Conservation (phyloP, 179 eudicot genomes). For the Pouteria campechiana region DNA sequence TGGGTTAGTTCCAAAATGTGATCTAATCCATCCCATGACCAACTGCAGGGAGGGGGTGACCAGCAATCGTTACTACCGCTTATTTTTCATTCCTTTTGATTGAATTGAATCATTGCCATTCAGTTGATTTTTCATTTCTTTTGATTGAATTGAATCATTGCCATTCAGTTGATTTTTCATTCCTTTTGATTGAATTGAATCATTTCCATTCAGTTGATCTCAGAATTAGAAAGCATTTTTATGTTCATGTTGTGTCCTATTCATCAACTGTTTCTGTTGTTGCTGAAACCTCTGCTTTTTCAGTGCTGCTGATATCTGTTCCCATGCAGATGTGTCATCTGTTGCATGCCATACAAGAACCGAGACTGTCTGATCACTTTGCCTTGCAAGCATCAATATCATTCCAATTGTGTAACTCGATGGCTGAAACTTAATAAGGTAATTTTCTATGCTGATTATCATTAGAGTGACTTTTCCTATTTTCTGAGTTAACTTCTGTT, state of each 20-base stretch:
- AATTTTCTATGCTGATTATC: too few relatives aligned
- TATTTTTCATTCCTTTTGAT: neutral
- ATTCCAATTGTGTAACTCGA: conserved; percentile 45
- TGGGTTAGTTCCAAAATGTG: too few relatives aligned
- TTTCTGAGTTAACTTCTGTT: too few relatives aligned
- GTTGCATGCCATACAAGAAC: conserved; percentile 30
- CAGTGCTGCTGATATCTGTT: conserved; percentile 5
- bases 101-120: neutral
- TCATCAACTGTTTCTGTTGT: too few relatives aligned
- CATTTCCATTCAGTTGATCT: neutral
- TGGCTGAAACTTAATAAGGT: conserved; percentile 65
- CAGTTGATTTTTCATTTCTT: too few relatives aligned
- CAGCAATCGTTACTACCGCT: too few relatives aligned
- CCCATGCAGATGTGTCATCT: conserved; percentile 64
- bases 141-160: neutral
- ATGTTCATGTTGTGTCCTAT: too few relatives aligned
- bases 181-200: neutral
- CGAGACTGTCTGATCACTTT: conserved; percentile 38
- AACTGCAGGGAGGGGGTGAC: too few relatives aligned
- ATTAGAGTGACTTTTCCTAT: too few relatives aligned
- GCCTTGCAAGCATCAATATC: conserved; percentile 76
- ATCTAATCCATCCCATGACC: too few relatives aligned
- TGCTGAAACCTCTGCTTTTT: conserved; percentile 9
- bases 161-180: neutral
- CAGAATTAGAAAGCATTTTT: neutral